Conservation (phyloP, 2,329 filamentous ascomycete species). For the Hortaea sp. region DNA sequence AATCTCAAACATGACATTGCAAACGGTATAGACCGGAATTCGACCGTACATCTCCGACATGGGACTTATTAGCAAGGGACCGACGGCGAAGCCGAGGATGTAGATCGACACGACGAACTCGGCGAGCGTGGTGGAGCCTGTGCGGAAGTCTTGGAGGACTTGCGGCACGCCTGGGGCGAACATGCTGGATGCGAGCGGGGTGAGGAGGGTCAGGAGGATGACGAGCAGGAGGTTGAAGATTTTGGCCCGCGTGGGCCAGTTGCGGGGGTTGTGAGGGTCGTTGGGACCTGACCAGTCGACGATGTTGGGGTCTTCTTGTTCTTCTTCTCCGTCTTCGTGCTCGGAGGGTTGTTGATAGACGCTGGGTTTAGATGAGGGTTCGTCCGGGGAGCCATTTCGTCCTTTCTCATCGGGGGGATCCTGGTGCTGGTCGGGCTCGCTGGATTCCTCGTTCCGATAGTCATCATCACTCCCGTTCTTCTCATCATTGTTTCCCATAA, state of each 20-base stretch:
- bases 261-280: slow-evolving; percentile 45
- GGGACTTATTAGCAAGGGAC: slow-evolving; percentile 24
- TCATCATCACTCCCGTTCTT: background rate
- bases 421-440: slow-evolving; percentile 2
- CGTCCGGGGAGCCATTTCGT: too few species aligned
- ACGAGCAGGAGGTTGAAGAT: slow-evolving; percentile 35
- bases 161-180: slow-evolving; percentile 56
- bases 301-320: slow-evolving; percentile 25
- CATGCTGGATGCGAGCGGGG: slow-evolving; percentile 46
- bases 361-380: too few species aligned
- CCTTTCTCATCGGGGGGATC: background rate
- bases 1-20: slow-evolving; percentile 42
- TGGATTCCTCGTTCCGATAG: slow-evolving; percentile 4
- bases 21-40: slow-evolving; percentile 25
- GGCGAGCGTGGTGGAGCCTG: background rate
- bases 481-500: too few species aligned
- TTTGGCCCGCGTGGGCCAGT: slow-evolving; percentile 41
- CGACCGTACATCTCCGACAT: slow-evolving; percentile 39
- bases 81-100: slow-evolving; percentile 34
- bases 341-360: too few species aligned
- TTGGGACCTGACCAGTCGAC: slow-evolving; percentile 49
- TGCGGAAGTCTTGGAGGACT: slow-evolving; percentile 42
- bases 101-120: slow-evolving; percentile 50
- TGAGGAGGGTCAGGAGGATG: slow-evolving; percentile 39
- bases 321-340: background rate